Conservation (phyloP, 345 rosid species). For the Turritis glabra region DNA sequence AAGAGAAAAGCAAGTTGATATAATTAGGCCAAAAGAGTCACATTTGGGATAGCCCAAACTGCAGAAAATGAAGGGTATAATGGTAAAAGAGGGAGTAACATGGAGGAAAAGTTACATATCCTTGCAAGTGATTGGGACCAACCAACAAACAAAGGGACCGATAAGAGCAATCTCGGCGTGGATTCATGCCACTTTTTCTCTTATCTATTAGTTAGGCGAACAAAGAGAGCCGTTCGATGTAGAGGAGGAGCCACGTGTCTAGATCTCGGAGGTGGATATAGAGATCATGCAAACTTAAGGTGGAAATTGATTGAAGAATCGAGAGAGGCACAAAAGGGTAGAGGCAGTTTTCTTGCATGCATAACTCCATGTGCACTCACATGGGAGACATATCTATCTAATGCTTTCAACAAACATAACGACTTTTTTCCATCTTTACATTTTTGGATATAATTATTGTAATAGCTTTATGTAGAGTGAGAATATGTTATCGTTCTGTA, state of each 20-base stretch:
- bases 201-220: constrained; percentile 8
- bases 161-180: constrained; percentile 27
- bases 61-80: constrained; percentile 13
- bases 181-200: constrained; percentile 31
- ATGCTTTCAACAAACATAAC: constrained; percentile 34
- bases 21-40: not conserved
- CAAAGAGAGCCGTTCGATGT: constrained; percentile 31
- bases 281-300: constrained; percentile 26
- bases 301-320: constrained; percentile 17
- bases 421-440: constrained; percentile 9
- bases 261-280: constrained; percentile 13
- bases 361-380: constrained; percentile 40
- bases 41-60: not conserved
- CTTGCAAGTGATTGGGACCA: constrained; percentile 32
- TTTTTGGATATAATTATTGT: not conserved
- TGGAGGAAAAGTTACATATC: constrained; percentile 28
- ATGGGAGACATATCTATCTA: constrained; percentile 24
- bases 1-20: not conserved
- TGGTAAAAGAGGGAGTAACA: constrained; percentile 27
- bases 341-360: constrained; percentile 35
- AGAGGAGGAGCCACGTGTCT: constrained; percentile 18
- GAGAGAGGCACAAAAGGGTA: constrained; percentile 24
- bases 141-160: constrained; percentile 18
- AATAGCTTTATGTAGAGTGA: not conserved
- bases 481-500: not conserved